Evolutionary conservation across 257 asterid species (phyloP).

Genomic region (Fraxinus excelsior): DNA sequence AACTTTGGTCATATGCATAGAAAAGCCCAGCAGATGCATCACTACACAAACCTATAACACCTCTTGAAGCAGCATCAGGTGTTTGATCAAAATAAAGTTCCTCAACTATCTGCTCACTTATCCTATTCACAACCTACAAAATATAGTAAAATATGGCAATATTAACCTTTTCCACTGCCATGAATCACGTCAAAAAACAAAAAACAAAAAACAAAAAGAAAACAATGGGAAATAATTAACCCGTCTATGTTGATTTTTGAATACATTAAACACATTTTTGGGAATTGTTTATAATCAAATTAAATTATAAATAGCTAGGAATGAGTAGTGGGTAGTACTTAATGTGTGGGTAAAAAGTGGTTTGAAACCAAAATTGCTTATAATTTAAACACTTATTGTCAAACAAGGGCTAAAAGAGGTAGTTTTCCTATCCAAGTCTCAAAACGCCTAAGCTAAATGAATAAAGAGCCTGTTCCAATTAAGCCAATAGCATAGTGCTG

Average conservation of each 20-base stretch:
- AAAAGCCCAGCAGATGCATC: constrained; percentile 99
- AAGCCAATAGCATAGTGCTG: constrained; percentile 10
- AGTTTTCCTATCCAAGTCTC: background rate
- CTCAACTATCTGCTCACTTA: constrained; percentile 90
- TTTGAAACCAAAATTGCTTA: too few species aligned
- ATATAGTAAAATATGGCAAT: constrained; percentile 11
- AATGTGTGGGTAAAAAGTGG: too few species aligned
- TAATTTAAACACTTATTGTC: too few species aligned
- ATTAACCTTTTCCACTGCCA: background rate
- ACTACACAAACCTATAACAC: constrained; percentile 90
- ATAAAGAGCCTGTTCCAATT: constrained; percentile 14
- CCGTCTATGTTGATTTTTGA: background rate
- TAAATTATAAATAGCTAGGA: too few species aligned
- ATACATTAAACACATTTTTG: background rate
- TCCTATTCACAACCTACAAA: constrained; percentile 89
- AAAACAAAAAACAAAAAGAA: background rate
- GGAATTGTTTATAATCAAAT: too few species aligned
- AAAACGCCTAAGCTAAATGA: background rate
- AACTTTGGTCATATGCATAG: constrained; percentile 89
- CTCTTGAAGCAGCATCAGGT: constrained; percentile 74
- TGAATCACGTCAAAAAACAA: background rate
- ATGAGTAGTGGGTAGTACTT: too few species aligned
- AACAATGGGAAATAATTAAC: background rate
- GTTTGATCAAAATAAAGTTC: constrained; percentile 88
- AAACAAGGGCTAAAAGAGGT: background rate